These are phyloP conservation scores for Penicillium sumatraense DNA, from an alignment of 2,329 filamentous ascomycete species.

Conservation along the genomic window DNA sequence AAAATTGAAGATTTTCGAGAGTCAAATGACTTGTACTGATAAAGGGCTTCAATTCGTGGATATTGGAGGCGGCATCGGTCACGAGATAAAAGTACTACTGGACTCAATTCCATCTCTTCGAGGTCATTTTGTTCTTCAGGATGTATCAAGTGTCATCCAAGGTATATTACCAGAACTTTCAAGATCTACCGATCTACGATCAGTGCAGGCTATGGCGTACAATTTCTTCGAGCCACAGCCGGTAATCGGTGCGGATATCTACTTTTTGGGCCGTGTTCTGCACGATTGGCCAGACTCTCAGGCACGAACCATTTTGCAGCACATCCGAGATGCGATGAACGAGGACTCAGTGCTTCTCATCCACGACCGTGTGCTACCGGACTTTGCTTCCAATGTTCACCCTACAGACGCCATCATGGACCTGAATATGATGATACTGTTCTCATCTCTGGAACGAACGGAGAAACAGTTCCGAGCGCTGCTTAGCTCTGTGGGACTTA, in stretches of 20 bases:
- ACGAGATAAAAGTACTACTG: background rate
- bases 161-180: background rate
- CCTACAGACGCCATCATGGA: background rate
- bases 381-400: background rate
- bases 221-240: slow-evolving; percentile 1
- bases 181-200: background rate
- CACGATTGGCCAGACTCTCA: slow-evolving; percentile 1
- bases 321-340: slow-evolving; percentile 3
- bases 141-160: background rate
- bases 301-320: background rate
- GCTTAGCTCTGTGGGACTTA: background rate
- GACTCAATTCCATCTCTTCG: background rate
- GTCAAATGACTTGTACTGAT: background rate
- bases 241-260: background rate
- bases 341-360: slow-evolving; percentile 3
- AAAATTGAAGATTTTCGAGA: background rate
- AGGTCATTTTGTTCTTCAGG: background rate
- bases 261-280: background rate
- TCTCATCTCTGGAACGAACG: background rate
- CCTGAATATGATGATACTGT: background rate
- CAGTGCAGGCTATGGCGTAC: background rate
- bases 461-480: background rate
- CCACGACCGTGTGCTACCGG: slow-evolving; percentile 1
- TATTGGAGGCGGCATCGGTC: background rate
- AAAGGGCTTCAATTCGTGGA: background rate